Percentiles rank a stretch among this genome's conserved stretches.
These are phyloP conservation scores for Amaranthus cruentus DNA, from an alignment of 148 eudicot genomes.

Conservation along the genomic window DNA sequence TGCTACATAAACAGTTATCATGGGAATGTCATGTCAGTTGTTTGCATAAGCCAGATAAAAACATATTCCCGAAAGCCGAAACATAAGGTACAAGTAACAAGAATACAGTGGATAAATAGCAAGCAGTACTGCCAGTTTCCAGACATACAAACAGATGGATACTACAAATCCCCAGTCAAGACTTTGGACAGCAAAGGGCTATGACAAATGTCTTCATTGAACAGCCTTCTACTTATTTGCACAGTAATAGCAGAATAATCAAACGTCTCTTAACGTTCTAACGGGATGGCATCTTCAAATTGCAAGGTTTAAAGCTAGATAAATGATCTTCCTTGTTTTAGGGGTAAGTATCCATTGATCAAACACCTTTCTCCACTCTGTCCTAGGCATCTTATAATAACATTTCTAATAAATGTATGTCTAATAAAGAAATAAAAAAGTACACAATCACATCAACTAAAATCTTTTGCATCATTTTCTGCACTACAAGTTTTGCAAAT, in stretches of 20 bases:
- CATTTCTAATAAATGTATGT: neutral
- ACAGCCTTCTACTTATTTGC: neutral
- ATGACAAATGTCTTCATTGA: neutral
- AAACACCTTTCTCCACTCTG: neutral
- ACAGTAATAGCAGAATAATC: neutral
- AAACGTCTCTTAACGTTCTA: neutral
- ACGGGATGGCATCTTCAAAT: neutral
- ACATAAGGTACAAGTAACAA: neutral
- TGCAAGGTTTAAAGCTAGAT: neutral
- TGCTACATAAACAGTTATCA: neutral
- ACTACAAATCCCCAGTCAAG: neutral
- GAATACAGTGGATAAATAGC: constrained; percentile 1
- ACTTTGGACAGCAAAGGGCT: neutral
- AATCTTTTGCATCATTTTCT: neutral
- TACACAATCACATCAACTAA: neutral
- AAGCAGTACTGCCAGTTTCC: neutral
- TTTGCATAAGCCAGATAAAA: neutral
- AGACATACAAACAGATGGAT: neutral
- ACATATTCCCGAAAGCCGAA: neutral
- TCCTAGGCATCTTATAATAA: neutral
- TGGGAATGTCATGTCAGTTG: neutral
- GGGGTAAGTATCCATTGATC: neutral
- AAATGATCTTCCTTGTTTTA: neutral
- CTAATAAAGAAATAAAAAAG: constrained; percentile 7
- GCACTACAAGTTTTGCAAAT: neutral